Evolutionary conservation across 345 rosid genomes (phyloP), one percentile per base, ranked within the genome.

Genomic region (Zanthoxylum bungeanum): DNA sequence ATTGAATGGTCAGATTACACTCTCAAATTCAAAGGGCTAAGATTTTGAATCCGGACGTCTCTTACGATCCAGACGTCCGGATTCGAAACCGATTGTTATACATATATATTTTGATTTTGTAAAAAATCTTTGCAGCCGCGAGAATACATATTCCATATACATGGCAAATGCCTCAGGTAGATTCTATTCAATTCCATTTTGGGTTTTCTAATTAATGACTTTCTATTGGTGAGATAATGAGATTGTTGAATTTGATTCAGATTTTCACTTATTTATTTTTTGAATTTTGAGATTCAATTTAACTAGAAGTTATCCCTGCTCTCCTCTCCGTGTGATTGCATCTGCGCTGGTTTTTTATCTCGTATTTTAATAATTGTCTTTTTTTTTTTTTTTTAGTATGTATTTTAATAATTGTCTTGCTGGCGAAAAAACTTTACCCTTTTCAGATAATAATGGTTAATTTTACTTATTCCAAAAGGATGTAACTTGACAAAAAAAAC

Each of bases 81-180:
- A n/a, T n/a, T n/a, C n/a, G n/a, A n/a, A n/a, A n/a, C n/a, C n/a
- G n/a, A n/a, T n/a, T n/a, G n/a, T n/a, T n/a, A n/a, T n/a, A n/a
- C n/a, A n/a, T n/a, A n/a, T n/a, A n/a, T 44, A 10, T 19, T 24
- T 74, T 36, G 4, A 1, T 61, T 70, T 62, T 53, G 69, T 77
- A 86, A 86, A 77, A 86, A 87, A 85, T 91, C 27, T 91, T 91
- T 69, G 84, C 87, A 25, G 97, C 92, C 7, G 81, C 93, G 21
- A 87, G 92, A 79, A 78, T 91, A 63, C 84, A 82, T n/a, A 63
- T 88, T 47, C 92, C 93, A 10, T 76, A 83, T 60, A 82, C 93
- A 28, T 88, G 97, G 97, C 93, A 91, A 50, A 91, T 91, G 97
- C 97, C 92, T 59, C 97, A 88, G 93, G 93, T 87, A 65, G 42